Base-by-base conservation (phyloP, 257 asterid genomes). In the Leonotis leonurus region DNA sequence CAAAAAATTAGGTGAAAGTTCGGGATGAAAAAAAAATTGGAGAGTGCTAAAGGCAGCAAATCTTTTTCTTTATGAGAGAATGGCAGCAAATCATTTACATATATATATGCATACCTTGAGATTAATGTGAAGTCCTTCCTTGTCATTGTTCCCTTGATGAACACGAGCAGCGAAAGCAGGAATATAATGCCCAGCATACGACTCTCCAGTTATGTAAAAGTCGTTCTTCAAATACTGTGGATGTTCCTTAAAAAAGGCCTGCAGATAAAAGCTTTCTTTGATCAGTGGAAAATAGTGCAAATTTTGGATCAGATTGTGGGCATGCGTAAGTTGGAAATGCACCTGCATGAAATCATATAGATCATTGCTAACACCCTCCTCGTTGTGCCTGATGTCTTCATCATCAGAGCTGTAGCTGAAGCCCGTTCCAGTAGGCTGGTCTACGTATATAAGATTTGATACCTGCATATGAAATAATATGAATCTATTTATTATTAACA, bases 391-490 rank as follows among this genome's bases (percentile, higher is more conserved):
- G 62, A 77, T 74, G 53, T 82, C 89, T 3, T 58, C 69, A 22
- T 63, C 62, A 52, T 72, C 71, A 20, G 84, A 75, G 48, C 73
- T 82, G 57, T 82, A 82, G 78, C 88, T 82, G 63, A 82, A 82
- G 36, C 89, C 89, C 4, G 89, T 82, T 45, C 86, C 88, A 0
- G 68, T 74, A 1, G 88, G 88, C 70, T 82, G 88, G 68, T 82
- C 88, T 14, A 76, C 77, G 1, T 81, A 81, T 32, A 81, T 73
- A 62, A 81, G 78, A 67, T 82, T 79, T 6, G 88, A 79, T 17
- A 77, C 81, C 88, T 78, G 66, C 69, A 56, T 64, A 54, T 26
- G 20, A 55, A 41, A 18, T 12, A 33, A 20, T 56, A 2, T 9
- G 8, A 64, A 41, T 14, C 21, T 8, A 51, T 22, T 32, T 4